These are phyloP conservation scores for Neurospora sublineolata DNA, from an alignment of 495 filamentous ascomycete genomes.

Conservation along the genomic window DNA sequence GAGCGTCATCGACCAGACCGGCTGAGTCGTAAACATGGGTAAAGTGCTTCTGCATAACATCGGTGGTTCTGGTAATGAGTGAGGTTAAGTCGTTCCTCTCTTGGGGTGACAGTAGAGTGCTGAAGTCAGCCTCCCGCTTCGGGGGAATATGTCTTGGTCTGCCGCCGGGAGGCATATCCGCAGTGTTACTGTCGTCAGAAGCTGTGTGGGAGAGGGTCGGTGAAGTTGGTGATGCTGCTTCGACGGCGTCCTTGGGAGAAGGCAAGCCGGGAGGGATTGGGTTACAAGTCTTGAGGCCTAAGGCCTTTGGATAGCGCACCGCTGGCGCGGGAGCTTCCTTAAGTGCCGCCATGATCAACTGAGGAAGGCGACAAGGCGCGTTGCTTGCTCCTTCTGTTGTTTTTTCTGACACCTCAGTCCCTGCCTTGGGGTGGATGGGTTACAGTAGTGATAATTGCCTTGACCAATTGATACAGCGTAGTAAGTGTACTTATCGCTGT, in stretches of 20 bases:
- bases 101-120: constrained; percentile 11
- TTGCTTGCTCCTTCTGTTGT: neutral
- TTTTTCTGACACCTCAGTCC: neutral
- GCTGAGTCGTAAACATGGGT: constrained; percentile 33
- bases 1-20: constrained; percentile 9
- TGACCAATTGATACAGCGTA: neutral
- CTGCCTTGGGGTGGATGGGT: neutral
- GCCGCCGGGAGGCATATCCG: constrained; percentile 19
- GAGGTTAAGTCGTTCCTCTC: constrained; percentile 21
- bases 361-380: neutral
- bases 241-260: neutral
- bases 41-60: constrained; percentile 38
- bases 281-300: neutral
- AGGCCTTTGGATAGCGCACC: neutral
- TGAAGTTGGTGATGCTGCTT: neutral
- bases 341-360: neutral
- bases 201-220: neutral
- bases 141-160: constrained; percentile 9
- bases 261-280: neutral
- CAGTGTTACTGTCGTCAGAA: constrained; percentile 3
- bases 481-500: neutral
- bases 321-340: neutral
- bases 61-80: constrained; percentile 33
- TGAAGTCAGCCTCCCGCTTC: constrained; percentile 25
- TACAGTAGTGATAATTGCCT: neutral